Conservation (phyloP, 306 rosid species). For the Adenanthera pavonina region DNA sequence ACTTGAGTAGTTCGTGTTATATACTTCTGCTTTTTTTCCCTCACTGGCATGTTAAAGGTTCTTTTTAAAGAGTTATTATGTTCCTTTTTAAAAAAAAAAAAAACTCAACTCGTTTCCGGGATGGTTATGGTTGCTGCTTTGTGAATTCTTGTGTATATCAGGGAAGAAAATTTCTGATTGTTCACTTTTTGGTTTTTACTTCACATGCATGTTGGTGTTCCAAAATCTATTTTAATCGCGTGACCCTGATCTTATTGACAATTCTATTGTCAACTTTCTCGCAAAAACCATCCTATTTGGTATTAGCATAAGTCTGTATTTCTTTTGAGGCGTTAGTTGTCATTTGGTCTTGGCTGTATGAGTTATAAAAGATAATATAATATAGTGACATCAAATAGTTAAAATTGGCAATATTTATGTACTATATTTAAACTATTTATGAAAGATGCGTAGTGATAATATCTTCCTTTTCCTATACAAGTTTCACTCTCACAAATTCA, state of each 20-base stretch:
- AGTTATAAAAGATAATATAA: neutral
- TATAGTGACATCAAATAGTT: neutral
- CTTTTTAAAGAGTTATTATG: neutral
- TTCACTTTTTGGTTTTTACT: neutral
- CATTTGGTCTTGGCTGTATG: neutral
- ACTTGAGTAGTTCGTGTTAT: neutral
- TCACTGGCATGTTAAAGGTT: slow-evolving; percentile 2
- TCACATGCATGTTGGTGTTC: neutral
- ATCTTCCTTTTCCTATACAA: neutral
- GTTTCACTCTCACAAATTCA: neutral
- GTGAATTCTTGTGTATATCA: neutral
- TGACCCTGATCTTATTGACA: neutral
- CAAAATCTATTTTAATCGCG: neutral
- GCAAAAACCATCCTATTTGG: neutral
- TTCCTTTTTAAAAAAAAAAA: neutral
- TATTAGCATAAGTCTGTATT: neutral
- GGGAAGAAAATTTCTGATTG: neutral
- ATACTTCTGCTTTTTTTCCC: neutral
- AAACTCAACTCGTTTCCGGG: neutral
- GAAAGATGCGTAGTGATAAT: neutral
- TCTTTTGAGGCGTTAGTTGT: neutral
- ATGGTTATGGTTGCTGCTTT: neutral
- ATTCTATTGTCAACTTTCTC: neutral
- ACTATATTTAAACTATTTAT: neutral
- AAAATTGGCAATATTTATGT: neutral